phyloP scores from a whole-genome alignment of 352 stramenopile species.

The Blastocystis sp. region DNA sequence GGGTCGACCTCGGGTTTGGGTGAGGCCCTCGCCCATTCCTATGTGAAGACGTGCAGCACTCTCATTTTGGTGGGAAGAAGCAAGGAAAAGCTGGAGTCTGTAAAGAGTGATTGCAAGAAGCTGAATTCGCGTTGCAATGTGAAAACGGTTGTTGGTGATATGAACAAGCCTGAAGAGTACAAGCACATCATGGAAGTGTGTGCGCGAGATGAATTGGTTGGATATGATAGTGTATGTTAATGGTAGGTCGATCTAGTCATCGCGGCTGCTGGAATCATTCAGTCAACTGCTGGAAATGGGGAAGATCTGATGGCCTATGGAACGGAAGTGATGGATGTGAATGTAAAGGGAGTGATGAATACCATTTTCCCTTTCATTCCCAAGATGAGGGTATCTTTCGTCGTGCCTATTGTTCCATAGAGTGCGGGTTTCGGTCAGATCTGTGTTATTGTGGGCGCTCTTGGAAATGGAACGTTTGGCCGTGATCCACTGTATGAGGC shows the following conservation, averaged over 20 bases:
- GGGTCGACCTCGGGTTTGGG: neutral
- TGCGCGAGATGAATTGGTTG: neutral
- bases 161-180: neutral
- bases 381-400: neutral
- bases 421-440: neutral
- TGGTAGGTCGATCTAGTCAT: constrained; percentile 22
- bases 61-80: constrained; percentile 2
- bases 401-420: neutral
- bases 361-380: constrained; percentile 13
- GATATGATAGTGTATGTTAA: neutral
- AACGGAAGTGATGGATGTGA: neutral
- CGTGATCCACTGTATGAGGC: neutral
- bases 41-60: neutral
- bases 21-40: neutral
- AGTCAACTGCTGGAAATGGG: neutral
- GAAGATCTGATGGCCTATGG: neutral
- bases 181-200: neutral
- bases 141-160: neutral
- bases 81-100: neutral
- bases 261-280: neutral
- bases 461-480: neutral
- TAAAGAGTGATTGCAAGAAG: neutral
- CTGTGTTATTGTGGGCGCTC: neutral
- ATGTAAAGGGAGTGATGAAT: constrained; percentile 40
- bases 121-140: neutral